phyloP scores from a whole-genome alignment of 805 yeast genomes.

The Teunomyces gatunensis region DNA sequence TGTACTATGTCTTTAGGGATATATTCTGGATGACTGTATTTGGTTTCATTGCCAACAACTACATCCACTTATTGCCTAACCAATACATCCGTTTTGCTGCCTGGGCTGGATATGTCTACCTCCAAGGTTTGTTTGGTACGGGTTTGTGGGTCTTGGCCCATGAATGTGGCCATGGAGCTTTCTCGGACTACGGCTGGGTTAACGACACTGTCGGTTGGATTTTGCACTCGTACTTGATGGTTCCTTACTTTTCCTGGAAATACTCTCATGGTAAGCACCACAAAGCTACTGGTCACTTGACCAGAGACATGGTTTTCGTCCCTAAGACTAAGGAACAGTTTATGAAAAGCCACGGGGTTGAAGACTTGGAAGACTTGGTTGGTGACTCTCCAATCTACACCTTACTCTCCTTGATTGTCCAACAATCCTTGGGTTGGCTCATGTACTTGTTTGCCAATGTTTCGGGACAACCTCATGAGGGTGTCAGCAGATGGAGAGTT shows the following conservation, averaged over 20 bases:
- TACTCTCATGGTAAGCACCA: conserved; percentile 60
- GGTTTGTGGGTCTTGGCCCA: conserved; percentile 65
- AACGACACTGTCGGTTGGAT: conserved; percentile 62
- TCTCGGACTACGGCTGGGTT: conserved; percentile 50
- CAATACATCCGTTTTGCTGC: conserved; percentile 33
- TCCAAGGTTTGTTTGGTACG: conserved; percentile 49
- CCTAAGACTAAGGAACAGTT: conserved; percentile 53
- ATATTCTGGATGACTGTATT: conserved; percentile 41
- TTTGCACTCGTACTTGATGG: conserved; percentile 53
- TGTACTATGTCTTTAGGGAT: conserved; percentile 55
- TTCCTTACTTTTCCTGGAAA: conserved; percentile 65
- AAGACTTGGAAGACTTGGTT: conserved; percentile 42
- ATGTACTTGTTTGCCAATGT: conserved; percentile 46
- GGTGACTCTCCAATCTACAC: conserved; percentile 57
- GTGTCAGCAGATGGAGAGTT: conserved; percentile 38
- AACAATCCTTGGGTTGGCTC: conserved; percentile 58
- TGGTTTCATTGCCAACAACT: conserved; percentile 42
- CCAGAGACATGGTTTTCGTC: conserved; percentile 58
- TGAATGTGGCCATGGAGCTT: conserved; percentile 65
- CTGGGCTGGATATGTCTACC: conserved; percentile 40
- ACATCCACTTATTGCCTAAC: conserved; percentile 32
- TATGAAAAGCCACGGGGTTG: conserved; percentile 28
- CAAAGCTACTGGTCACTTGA: conserved; percentile 60
- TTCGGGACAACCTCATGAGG: conserved; percentile 50
- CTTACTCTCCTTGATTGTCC: conserved; percentile 43